Evolutionary conservation across 1,284 basidiomycete species (phyloP).

Genomic region (Pascua guehoae): DNA sequence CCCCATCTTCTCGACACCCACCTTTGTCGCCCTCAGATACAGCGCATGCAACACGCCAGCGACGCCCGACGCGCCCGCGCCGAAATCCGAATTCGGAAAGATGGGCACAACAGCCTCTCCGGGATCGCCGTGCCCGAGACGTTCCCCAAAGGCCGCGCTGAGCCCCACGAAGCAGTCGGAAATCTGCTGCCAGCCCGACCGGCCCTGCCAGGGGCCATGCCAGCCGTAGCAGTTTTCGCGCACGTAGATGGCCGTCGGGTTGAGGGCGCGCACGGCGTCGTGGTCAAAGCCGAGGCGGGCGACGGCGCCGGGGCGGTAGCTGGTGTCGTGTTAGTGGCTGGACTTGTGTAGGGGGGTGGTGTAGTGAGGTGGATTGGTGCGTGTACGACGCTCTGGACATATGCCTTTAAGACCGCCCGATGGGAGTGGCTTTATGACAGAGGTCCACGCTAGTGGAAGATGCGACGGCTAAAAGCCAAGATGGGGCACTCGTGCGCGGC

Average conservation of each 20-base stretch:
- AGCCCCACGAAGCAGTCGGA: conserved; percentile 7
- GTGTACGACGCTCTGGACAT: no score
- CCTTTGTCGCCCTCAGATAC: conserved; percentile 5
- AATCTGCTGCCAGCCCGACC: conserved; percentile 16
- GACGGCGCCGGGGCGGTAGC: conserved; percentile 10
- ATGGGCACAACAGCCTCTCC: conserved; percentile 7
- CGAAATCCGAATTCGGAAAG: conserved; percentile 13
- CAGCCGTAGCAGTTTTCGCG: conserved; percentile 19
- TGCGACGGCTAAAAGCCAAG: no score
- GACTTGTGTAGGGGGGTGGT: no score
- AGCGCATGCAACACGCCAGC: conserved; percentile 12
- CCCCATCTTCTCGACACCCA: background rate
- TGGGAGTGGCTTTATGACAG: no score
- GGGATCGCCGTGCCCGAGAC: conserved; percentile 4
- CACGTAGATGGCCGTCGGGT: conserved; percentile 5
- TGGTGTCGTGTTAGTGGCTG: background rate
- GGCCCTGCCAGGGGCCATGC: conserved; percentile 11
- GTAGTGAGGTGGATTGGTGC: no score
- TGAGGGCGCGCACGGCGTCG: conserved; percentile 5
- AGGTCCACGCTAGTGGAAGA: no score
- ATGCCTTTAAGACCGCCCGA: no score
- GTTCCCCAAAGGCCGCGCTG: background rate
- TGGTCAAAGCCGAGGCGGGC: conserved; percentile 8
- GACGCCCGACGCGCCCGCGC: conserved; percentile 7
- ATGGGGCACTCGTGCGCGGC: no score